Evolutionary conservation across 208 protist species (phyloP), one percentile per base, ranked within the genome.

Genomic region (Crithidia mellificae): DNA sequence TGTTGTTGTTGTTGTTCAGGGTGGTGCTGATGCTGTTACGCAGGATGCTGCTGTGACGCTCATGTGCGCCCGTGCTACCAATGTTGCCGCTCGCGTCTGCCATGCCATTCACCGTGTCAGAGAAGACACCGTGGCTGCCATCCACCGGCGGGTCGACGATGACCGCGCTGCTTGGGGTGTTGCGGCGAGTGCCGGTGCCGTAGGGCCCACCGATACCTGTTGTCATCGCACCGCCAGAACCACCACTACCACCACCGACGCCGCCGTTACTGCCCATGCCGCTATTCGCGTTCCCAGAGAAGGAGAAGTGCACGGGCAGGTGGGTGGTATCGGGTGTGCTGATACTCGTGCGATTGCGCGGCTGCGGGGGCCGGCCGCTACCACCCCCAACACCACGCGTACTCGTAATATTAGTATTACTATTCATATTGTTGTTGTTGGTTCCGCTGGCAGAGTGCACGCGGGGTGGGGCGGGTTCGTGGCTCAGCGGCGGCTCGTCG

Each of bases 61-160:
- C 59, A 2, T 41, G 57, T 17, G 29, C 15, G 7, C n/a, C 43
- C 0, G 2, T 19, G 9, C 27, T n/a, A n/a, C n/a, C n/a, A n/a
- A n/a, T n/a, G n/a, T n/a, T n/a, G n/a, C n/a, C n/a, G n/a, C n/a
- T n/a, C n/a, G n/a, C 8, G 32, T 55, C 29, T 7, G 9, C 27
- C 29, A 15, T 17, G 9, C 50, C 50, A 27, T 38, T 55, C 17
- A 36, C 50, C 8, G 27, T 36, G 7, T 55, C 50, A 4, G 2
- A 9, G 3, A n/a, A 36, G n/a, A 55, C 5, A 36, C 8, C 27
- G 12, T 27, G 32, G 15, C 30, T 29, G 44, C 19, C 30, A 46
- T 34, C 32, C 32, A 11, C 59, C 4, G 59, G 59, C 22, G 59
- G 59, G 41, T 66, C 58, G 38, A 67, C 59, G 34, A 41, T 47